Percentiles rank a stretch among this genome's conserved stretches.
These are phyloP conservation scores for Trypanosoma lewisi DNA, from an alignment of 208 protist genomes.

Conservation along the genomic window DNA sequence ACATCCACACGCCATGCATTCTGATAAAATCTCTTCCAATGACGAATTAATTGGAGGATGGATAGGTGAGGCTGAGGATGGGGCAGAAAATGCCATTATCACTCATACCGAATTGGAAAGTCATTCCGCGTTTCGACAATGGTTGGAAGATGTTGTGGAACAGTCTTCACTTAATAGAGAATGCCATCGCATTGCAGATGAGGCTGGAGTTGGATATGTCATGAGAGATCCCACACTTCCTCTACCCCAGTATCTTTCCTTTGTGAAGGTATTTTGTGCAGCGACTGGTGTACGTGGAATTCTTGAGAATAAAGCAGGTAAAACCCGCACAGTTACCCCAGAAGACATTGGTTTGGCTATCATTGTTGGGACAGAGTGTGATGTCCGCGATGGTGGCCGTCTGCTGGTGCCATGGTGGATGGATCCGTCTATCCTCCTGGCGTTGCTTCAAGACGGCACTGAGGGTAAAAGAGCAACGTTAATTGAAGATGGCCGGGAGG, in stretches of 20 bases:
- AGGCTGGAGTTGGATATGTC: constrained; percentile 71
- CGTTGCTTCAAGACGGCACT: constrained; percentile 34
- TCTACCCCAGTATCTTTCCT: constrained; percentile 72
- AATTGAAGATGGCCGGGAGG: not conserved
- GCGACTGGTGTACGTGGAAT: constrained; percentile 55
- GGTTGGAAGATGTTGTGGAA: constrained; percentile 79
- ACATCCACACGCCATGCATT: constrained; percentile 15
- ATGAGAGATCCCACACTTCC: constrained; percentile 62
- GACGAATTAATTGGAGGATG: constrained; percentile 41
- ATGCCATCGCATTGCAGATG: constrained; percentile 36
- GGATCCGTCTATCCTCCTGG: constrained; percentile 62
- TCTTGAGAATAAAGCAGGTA: constrained; percentile 22
- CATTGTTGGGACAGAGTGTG: constrained; percentile 62
- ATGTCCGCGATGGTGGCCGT: constrained; percentile 73
- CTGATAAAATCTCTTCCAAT: constrained; percentile 10
- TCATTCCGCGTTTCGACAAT: constrained; percentile 40
- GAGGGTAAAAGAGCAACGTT: not conserved
- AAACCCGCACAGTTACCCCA: constrained; percentile 19
- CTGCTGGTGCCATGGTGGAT: constrained; percentile 81
- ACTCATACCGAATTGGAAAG: constrained; percentile 44
- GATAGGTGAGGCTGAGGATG: constrained; percentile 46
- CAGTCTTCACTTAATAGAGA: constrained; percentile 70
- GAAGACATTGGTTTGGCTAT: constrained; percentile 55
- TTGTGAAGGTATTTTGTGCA: constrained; percentile 61
- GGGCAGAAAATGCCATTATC: constrained; percentile 54